Percentiles rank a stretch among this genome's conserved stretches.
These are phyloP conservation scores for Tricholoma furcatifolium DNA, from an alignment of 768 basidiomycete genomes.

Conservation along the genomic window DNA sequence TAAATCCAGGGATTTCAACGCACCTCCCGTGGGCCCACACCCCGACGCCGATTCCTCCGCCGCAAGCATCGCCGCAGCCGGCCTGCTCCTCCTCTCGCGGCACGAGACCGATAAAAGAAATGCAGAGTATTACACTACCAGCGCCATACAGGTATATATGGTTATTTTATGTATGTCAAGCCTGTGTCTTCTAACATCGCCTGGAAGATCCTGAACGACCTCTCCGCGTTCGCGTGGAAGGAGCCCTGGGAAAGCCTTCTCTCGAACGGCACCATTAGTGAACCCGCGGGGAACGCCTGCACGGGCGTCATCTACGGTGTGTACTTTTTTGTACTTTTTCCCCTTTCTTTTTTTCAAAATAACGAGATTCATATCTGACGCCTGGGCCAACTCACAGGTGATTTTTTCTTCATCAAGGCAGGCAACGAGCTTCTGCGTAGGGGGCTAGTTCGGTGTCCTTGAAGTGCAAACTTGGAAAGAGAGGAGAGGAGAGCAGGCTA, in stretches of 20 bases:
- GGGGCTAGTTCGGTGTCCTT: slow-evolving; percentile 39
- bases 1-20: slow-evolving; percentile 75
- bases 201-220: slow-evolving; percentile 14
- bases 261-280: slow-evolving; percentile 19
- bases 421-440: slow-evolving; percentile 51
- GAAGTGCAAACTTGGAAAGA: background rate
- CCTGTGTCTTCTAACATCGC: background rate
- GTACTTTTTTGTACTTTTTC: slow-evolving; percentile 6
- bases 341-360: too few species aligned
- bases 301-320: slow-evolving; percentile 30
- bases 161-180: too few species aligned
- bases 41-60: slow-evolving; percentile 71
- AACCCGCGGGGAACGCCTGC: slow-evolving; percentile 15
- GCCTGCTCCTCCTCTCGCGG: slow-evolving; percentile 54
- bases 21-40: slow-evolving; percentile 50
- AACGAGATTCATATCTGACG: background rate
- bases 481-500: too few species aligned
- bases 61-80: slow-evolving; percentile 60
- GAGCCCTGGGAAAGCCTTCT: slow-evolving; percentile 20
- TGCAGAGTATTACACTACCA: slow-evolving; percentile 40
- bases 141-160: slow-evolving; percentile 45
- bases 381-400: slow-evolving; percentile 34
- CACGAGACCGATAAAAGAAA: slow-evolving; percentile 33
- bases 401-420: slow-evolving; percentile 61
- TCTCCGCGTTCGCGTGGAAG: slow-evolving; percentile 17